A percentile compares a stretch with the other conserved stretches of the same genome.
Evolutionary conservation across 2,329 filamentous ascomycete species (phyloP).

Genomic region (Penicillium sp.): DNA sequence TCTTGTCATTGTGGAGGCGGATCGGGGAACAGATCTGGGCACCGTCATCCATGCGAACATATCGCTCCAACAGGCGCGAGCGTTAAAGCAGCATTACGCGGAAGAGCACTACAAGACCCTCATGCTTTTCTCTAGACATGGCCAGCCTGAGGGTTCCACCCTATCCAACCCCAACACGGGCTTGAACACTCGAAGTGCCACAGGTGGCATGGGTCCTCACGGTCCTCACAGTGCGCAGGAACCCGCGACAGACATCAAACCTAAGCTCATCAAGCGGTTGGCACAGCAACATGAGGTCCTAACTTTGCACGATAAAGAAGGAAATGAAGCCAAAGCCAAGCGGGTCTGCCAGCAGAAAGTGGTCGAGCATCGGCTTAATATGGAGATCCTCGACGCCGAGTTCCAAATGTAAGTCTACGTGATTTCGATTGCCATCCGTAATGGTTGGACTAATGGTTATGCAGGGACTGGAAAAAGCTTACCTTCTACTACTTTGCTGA

Average conservation of each 20-base stretch:
- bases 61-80: constrained; percentile 81
- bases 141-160: constrained; percentile 43
- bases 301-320: constrained; percentile 88
- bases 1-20: constrained; percentile 94
- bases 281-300: constrained; percentile 89
- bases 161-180: constrained; percentile 49
- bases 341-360: constrained; percentile 96
- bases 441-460: constrained; percentile 2
- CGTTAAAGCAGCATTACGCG: constrained; percentile 84
- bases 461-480: constrained; percentile 95
- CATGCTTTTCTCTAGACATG: constrained; percentile 95
- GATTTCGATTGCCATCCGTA: not conserved
- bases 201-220: constrained; percentile 74
- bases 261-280: constrained; percentile 93
- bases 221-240: constrained; percentile 72
- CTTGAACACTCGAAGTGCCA: constrained; percentile 64
- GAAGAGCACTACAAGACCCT: constrained; percentile 98
- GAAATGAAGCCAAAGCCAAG: constrained; percentile 96
- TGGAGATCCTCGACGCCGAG: constrained; percentile 98
- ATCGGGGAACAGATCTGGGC: constrained; percentile 91
- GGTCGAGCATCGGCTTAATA: constrained; percentile 86
- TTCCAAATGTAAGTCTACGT: constrained; percentile 81
- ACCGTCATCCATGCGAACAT: constrained; percentile 88
- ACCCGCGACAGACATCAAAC: constrained; percentile 74
- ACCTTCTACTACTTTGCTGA: constrained; percentile 99